Base-by-base conservation (phyloP, 768 basidiomycete species). In the Rossbeevera mucosa region DNA sequence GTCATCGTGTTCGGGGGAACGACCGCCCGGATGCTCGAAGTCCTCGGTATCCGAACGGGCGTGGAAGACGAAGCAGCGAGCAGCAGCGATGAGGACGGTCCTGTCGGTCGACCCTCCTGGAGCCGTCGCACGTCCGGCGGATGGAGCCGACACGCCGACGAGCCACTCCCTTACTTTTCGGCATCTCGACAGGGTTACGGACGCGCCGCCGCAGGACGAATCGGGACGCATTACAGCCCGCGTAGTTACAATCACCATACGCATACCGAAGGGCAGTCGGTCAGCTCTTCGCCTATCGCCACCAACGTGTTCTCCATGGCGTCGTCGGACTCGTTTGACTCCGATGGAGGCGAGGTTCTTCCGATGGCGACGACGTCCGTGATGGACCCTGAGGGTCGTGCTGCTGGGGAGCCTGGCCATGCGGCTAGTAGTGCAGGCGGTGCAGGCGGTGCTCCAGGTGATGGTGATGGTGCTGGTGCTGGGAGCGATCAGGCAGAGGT, bases 1-100 rank as follows among this genome's bases (percentile, higher is more conserved):
- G 94, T 98, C 29, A 71, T 98, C 50, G 72, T 96, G 30, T 98
- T 99, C 59, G 96, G 96, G 0, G 95, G 96, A 2, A 97, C 96
- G n/a, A 95, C 95, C 0, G 84, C 91, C 12, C 78, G 93, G 45
- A 98, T 99, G 96, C 76, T 99, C 25, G 95, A 97, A 64, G 84
- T 97, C 8, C 78, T 97, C n/a, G 95, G 96, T 0, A 96, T 99
- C 56, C 75, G 91, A 11, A 94, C 91, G 0, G 94, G 94, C 0
- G 90, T 99, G 0, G 94, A 95, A 60, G 95, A 98, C 59, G 94
- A 94, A 24, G 91, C 79, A 2, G 93, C 77, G 31, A 77, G 76
- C 48, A 71, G 68, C 50, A 72, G 67, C 57, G 76, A 78, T 36
- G 86, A 88, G 24, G 83, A 82, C 20, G 58, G 51, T 42, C 49